Evolutionary conservation across 2,329 filamentous ascomycete genomes (phyloP), one percentile per base, ranked within the genome.

Genomic region (Neofusicoccum kwambonambiense): DNA sequence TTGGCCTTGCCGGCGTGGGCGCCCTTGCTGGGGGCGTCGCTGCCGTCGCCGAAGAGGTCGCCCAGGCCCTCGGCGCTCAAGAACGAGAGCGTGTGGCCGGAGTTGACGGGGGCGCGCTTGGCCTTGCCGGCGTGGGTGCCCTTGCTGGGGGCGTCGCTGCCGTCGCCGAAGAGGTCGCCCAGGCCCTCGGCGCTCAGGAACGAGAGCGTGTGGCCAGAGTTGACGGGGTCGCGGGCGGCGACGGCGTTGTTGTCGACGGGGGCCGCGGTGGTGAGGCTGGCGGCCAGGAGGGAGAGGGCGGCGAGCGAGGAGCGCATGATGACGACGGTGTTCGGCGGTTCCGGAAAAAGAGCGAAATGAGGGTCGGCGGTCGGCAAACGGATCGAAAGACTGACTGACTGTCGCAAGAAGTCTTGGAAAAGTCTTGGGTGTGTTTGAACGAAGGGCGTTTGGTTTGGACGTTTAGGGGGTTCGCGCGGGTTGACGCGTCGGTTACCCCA

Each of bases 261-360:
- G n/a, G 56, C 56, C 17, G 56, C 56, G 41, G 27, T n/a, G 56
- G 56, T 19, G 42, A 60, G 42, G 44, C 41, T 37, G 42, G 56
- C 42, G 44, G 42, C 41, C 27, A 22, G 17, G 56, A 60, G 7
- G 42, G 37, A 13, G 42, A 47, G 31, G 41, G 56, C n/a, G 31
- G 56, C 39, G 56, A 60, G n/a, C 41, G 54, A 44, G 8, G 11
- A 60, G 47, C 41, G 56, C 56, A 60, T 60, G 15, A 15, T 52
- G 22, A 13, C 34, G 22, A 22, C 9, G 22, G 27, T 52, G 45
- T 52, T 52, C 13, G n/a, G 11, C 13, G 15, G 1, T 60, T 44
- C n/a, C 27, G 27, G 12, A 4, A 58, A 58, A 58, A 11, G 54
- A 58, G 54, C 27, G 41, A 60, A 35, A 37, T 22, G 42, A 45